Evolutionary conservation across 1,284 basidiomycete species (phyloP), one percentile per base, ranked within the genome.

Genomic region (Ganoderma lucidum): DNA sequence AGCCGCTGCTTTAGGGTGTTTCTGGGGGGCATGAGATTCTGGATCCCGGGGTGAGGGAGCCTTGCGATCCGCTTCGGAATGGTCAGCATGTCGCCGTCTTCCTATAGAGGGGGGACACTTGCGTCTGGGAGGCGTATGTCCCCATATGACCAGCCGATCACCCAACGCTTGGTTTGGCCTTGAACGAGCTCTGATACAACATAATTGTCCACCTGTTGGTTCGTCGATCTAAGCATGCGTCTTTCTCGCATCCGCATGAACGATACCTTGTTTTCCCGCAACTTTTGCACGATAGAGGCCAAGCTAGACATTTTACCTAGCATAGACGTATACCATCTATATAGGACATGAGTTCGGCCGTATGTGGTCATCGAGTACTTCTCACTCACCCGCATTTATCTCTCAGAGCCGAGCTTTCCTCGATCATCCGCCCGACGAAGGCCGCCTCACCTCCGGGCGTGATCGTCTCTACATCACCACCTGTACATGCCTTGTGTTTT

Each of bases 311-410:
- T 84, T 75, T 95, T 96, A 1, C 97, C 97, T 0, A 98, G 84
- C 87, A 98, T 92, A 12, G 94, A 96, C 0, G 96, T 96, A 78
- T 90, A 98, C 96, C 96, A 98, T 63, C 94, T 95, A 63, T 39
- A 39, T 15, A 41, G 59, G 19, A 8, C 15, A 23, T 61, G 5
- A 37, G 42, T 61, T n/a, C 12, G 19, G 23, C 12, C 23, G 35
- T 23, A 39, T 9, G 41, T 17, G 4, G 5, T 2, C 10, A 44
- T 12, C 6, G 12, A 28, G 23, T 9, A 41, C 23, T n/a, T 14
- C 4, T 15, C 39, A 39, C 80, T 66, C 76, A 92, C 87, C 86
- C 82, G 80, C 91, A 93, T 55, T 82, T 80, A 2, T 79, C 77
- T 28, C 81, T 75, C 37, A 87, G 75, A 1, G 70, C 59, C 4